Evolutionary conservation across 2,329 filamentous ascomycete genomes (phyloP).

Genomic region (Pezicula rhizophila): DNA sequence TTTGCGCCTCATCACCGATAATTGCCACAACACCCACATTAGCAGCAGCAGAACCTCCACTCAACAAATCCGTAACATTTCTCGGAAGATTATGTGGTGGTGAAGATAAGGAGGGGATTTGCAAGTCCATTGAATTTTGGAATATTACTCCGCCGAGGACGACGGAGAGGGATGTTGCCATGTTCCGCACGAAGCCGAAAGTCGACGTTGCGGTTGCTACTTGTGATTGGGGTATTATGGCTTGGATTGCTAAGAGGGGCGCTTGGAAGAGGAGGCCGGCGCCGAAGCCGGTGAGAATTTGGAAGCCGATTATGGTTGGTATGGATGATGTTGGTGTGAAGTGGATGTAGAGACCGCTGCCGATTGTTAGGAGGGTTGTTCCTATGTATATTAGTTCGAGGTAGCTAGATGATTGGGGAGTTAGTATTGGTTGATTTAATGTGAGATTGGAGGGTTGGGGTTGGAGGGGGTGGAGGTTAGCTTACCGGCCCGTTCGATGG

Average conservation of each 20-base stretch:
- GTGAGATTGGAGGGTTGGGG: constrained; percentile 31
- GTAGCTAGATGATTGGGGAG: constrained; percentile 35
- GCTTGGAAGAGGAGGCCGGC: constrained; percentile 65
- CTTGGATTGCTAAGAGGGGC: constrained; percentile 63
- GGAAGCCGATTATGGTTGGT: constrained; percentile 52
- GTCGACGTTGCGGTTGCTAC: constrained; percentile 63
- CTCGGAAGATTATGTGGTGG: constrained; percentile 18
- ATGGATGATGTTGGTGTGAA: constrained; percentile 50
- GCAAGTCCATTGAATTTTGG: constrained; percentile 41
- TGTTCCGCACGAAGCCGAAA: constrained; percentile 52
- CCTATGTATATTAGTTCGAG: constrained; percentile 53
- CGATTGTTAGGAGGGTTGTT: constrained; percentile 53
- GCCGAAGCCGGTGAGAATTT: constrained; percentile 58
- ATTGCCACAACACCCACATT: constrained; percentile 28
- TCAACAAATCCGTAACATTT: constrained; percentile 21
- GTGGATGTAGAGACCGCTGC: constrained; percentile 58
- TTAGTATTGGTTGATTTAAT: constrained; percentile 46
- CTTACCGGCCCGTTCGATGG: constrained; percentile 49
- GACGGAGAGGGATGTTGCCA: constrained; percentile 39
- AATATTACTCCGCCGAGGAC: constrained; percentile 45
- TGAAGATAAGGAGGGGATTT: not conserved
- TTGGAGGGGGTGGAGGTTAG: too few species aligned
- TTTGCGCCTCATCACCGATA: constrained; percentile 19
- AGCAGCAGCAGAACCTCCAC: constrained; percentile 1
- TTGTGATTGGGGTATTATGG: constrained; percentile 53